phyloP scores from a whole-genome alignment of 257 asterid species.

The Cinchona pubescens region DNA sequence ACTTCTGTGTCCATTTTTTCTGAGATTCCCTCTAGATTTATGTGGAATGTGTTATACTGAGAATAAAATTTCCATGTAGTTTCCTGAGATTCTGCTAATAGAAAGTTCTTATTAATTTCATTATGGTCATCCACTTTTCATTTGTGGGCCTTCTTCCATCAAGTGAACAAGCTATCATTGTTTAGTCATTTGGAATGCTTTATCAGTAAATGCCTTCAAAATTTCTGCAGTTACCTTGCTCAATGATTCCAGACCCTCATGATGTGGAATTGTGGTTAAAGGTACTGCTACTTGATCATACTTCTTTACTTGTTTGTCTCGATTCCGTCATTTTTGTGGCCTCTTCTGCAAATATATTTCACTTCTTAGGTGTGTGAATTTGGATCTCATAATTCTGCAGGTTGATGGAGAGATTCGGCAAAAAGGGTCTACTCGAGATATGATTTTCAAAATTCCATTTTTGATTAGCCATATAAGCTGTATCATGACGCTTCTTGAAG shows the following conservation, averaged over 20 bases:
- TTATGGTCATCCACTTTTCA: not conserved
- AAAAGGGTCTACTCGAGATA: conserved; percentile 81
- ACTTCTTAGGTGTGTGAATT: not conserved
- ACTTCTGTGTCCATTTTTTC: conserved; percentile 5
- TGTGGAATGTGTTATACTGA: not conserved
- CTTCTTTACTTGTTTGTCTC: conserved; percentile 8
- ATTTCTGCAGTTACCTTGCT: conserved; percentile 56
- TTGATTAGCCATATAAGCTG: conserved; percentile 96
- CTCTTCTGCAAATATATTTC: not conserved
- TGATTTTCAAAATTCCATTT: conserved; percentile 95
- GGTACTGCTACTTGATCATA: conserved; percentile 37
- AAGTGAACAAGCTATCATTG: not conserved
- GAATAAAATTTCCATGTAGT: not conserved
- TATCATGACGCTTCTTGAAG: conserved; percentile 87
- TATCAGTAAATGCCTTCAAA: conserved; percentile 3
- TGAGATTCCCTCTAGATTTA: not conserved
- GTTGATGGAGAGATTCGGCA: conserved; percentile 92
- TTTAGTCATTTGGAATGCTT: conserved; percentile 1
- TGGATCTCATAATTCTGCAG: conserved; percentile 35
- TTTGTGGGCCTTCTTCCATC: not conserved
- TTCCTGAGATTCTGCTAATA: not conserved
- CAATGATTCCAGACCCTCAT: conserved; percentile 85
- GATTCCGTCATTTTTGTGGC: conserved; percentile 1
- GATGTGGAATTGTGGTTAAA: conserved; percentile 84
- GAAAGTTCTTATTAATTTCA: not conserved